Evolutionary conservation across 495 filamentous ascomycete species (phyloP).

Genomic region (Penicillium dipodomyicola): DNA sequence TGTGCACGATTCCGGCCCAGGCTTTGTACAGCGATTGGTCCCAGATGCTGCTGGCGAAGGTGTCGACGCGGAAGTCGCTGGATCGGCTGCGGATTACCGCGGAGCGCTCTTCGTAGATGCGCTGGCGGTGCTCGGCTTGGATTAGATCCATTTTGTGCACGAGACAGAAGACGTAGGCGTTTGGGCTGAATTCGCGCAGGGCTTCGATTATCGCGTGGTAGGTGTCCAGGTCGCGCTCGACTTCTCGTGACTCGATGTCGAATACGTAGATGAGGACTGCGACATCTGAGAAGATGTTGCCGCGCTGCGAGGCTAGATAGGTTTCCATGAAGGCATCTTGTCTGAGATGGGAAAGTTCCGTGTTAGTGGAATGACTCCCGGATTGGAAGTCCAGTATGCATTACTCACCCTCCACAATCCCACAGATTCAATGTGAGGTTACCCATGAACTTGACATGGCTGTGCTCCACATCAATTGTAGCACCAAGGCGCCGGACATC

Average conservation of each 20-base stretch:
- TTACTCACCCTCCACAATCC: conserved; percentile 85
- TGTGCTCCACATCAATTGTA: conserved; percentile 98
- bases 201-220: conserved; percentile 85
- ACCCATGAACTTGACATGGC: conserved; percentile 95
- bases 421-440: conserved; percentile 96
- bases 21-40: conserved; percentile 97
- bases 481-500: conserved; percentile 91
- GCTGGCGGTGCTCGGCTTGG: conserved; percentile 68
- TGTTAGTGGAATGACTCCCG: not conserved
- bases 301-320: conserved; percentile 88
- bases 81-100: conserved; percentile 70
- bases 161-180: conserved; percentile 83
- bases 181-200: conserved; percentile 76
- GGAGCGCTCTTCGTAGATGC: conserved; percentile 77
- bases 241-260: conserved; percentile 93
- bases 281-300: conserved; percentile 94
- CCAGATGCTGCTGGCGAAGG: conserved; percentile 96
- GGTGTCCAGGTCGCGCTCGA: conserved; percentile 83
- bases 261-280: conserved; percentile 99
- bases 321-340: conserved; percentile 99
- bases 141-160: conserved; percentile 99
- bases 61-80: conserved; percentile 64
- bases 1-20: conserved; percentile 96
- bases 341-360: conserved; percentile 40
- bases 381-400: not conserved